These are phyloP conservation scores for Agrocybe pediades DNA, from an alignment of 768 basidiomycete species.

Conservation along the genomic window DNA sequence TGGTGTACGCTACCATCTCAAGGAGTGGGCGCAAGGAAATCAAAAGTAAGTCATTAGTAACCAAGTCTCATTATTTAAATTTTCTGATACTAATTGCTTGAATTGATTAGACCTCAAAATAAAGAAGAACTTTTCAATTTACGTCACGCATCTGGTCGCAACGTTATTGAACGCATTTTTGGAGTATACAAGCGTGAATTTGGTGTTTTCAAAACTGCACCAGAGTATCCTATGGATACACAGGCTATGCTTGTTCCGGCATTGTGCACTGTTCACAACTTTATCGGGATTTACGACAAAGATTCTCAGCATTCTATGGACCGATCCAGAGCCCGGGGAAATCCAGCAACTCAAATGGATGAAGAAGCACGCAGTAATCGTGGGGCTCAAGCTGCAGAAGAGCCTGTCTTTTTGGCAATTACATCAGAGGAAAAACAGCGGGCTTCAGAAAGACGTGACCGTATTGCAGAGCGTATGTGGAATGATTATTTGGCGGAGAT, in stretches of 20 bases:
- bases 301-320: conserved; percentile 9
- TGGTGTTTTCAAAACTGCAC: conserved; percentile 16
- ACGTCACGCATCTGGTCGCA: conserved; percentile 36
- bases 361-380: conserved; percentile 6
- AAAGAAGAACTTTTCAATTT: conserved; percentile 44
- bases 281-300: conserved; percentile 17
- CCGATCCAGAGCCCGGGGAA: neutral
- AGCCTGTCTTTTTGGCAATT: conserved; percentile 7
- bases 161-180: conserved; percentile 41
- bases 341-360: conserved; percentile 10
- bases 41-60: conserved; percentile 10
- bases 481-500: conserved; percentile 15
- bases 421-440: conserved; percentile 17
- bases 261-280: conserved; percentile 27
- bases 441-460: conserved; percentile 18
- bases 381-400: conserved; percentile 10
- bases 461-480: conserved; percentile 27
- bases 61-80: conserved; percentile 4
- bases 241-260: conserved; percentile 24
- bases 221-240: conserved; percentile 16
- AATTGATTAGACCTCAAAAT: conserved; percentile 27
- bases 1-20: conserved; percentile 37
- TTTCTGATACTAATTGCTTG: conserved; percentile 9
- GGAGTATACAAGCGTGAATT: conserved; percentile 33
- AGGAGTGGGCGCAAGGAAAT: conserved; percentile 31